Base-by-base conservation (phyloP, 345 rosid genomes). In the Ceriops zippeliana region DNA sequence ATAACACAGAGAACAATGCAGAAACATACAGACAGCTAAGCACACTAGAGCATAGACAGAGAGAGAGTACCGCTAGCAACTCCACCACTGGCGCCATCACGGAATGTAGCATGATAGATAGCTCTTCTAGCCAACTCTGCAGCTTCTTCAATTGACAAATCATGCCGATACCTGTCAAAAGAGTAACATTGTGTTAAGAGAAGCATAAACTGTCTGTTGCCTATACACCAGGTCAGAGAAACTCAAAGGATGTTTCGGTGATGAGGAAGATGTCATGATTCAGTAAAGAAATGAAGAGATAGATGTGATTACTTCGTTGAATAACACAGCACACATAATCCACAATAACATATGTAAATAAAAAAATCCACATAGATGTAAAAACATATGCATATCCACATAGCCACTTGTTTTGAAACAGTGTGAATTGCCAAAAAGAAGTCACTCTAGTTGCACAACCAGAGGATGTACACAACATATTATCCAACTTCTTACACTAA, bases 1-100 rank as follows among this genome's bases (percentile, higher is more conserved):
- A 31, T 58, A 13, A 21, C 46, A 6, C 6, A 15, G 17, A 13
- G 24, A 64, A 20, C 57, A 28, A 56, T 15, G 66, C 24, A 56
- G 27, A 67, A 3, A 19, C 38, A 27, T 5, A 16, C 5, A 35
- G 5, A 21, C 16, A 46, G 16, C 37, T 1, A 17, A 66, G 35
- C 58, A 51, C 10, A 31, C 6, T 21, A 4, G 54, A 58, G 49
- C 49, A 42, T 11, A 38, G 47, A 38, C 1, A 35, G 58, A 73
- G 81, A 68, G 62, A 59, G 28, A 4, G 54, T 87, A 96, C 98
- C 98, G 78, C 99, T 96, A 51, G 96, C 99, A 53, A 96, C 98
- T 70, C 99, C 99, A 79, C 99, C 99, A 82, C 99, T 96, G 76
- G 99, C 98, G 61, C 92, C 99, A 78, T 96, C 99, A 28, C 99